phyloP scores from a whole-genome alignment of 805 yeast genomes.

The Ogataea chonburiensis region DNA sequence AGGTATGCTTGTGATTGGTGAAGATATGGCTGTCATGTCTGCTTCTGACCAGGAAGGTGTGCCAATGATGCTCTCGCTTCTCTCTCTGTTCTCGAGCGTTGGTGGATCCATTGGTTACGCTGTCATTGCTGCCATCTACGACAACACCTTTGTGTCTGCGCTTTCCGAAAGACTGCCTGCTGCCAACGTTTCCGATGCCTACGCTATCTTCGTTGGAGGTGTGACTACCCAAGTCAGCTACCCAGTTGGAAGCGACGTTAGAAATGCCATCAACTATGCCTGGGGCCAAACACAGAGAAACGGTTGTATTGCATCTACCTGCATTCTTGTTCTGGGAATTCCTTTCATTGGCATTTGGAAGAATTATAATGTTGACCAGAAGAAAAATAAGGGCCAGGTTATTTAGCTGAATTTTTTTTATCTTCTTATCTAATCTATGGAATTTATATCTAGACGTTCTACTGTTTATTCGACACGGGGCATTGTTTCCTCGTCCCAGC shows the following conservation, averaged over 20 bases:
- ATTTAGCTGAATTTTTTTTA: slow-evolving; percentile 26
- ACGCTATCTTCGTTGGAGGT: slow-evolving; percentile 25
- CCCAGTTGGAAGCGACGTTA: slow-evolving; percentile 25
- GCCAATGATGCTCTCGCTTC: slow-evolving; percentile 39
- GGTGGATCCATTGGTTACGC: slow-evolving; percentile 43
- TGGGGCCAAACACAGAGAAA: slow-evolving; percentile 28
- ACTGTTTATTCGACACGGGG: slow-evolving; percentile 73
- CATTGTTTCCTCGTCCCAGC: slow-evolving; percentile 73
- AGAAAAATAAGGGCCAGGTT: slow-evolving; percentile 23
- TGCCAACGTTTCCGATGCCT: slow-evolving; percentile 13
- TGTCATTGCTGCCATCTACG: slow-evolving; percentile 40
- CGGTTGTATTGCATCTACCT: slow-evolving; percentile 27
- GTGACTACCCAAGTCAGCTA: slow-evolving; percentile 23
- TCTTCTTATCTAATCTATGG: slow-evolving; percentile 4
- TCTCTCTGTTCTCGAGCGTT: slow-evolving; percentile 35
- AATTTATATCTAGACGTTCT: slow-evolving; percentile 57
- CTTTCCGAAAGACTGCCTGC: slow-evolving; percentile 30
- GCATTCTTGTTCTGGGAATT: slow-evolving; percentile 24
- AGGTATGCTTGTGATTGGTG: slow-evolving; percentile 34
- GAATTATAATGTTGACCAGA: slow-evolving; percentile 27
- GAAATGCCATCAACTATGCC: slow-evolving; percentile 30
- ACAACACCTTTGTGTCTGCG: slow-evolving; percentile 29
- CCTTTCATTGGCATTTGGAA: slow-evolving; percentile 31
- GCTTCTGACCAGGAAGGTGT: slow-evolving; percentile 43
- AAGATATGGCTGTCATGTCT: slow-evolving; percentile 36